A percentile compares a stretch with the other conserved stretches of the same genome.
Conservation (phyloP, 2,329 filamentous ascomycete species). For the Triangularia verruculosa region DNA sequence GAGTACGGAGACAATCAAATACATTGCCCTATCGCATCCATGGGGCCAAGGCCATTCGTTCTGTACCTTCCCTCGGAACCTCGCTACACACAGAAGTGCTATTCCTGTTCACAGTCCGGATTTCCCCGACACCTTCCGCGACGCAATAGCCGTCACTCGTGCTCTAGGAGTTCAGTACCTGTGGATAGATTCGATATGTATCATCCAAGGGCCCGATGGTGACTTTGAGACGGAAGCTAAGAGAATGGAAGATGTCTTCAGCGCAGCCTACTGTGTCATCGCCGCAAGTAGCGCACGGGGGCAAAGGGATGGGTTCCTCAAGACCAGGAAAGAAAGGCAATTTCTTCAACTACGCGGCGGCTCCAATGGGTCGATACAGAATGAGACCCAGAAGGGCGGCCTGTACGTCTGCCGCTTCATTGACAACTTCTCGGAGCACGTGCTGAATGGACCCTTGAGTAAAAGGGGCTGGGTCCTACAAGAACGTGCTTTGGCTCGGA, state of each 20-base stretch:
- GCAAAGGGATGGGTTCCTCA: background rate
- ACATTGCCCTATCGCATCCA: slow-evolving; percentile 28
- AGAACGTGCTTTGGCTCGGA: slow-evolving; percentile 35
- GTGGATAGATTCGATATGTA: slow-evolving; percentile 31
- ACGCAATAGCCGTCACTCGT: slow-evolving; percentile 20
- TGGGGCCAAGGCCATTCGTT: slow-evolving; percentile 26
- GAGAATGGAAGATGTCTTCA: slow-evolving; percentile 31
- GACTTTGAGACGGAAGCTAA: slow-evolving; percentile 27
- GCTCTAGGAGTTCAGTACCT: slow-evolving; percentile 18
- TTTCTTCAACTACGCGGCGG: background rate
- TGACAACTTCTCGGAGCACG: slow-evolving; percentile 24
- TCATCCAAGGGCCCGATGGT: slow-evolving; percentile 22
- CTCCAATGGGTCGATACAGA: background rate
- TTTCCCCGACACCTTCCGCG: slow-evolving; percentile 21
- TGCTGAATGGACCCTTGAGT: slow-evolving; percentile 33
- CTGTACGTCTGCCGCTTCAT: background rate
- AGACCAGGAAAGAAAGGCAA: background rate
- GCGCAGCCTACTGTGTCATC: slow-evolving; percentile 29
- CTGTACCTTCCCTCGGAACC: slow-evolving; percentile 14
- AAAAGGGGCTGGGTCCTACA: slow-evolving; percentile 40
- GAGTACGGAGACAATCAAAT: background rate
- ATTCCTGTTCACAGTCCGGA: background rate
- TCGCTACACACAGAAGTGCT: background rate
- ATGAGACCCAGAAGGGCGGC: background rate
- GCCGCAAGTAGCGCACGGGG: slow-evolving; percentile 16